Evolutionary conservation across 768 basidiomycete species (phyloP).

Genomic region (Pilatotrama ljubarskyi): DNA sequence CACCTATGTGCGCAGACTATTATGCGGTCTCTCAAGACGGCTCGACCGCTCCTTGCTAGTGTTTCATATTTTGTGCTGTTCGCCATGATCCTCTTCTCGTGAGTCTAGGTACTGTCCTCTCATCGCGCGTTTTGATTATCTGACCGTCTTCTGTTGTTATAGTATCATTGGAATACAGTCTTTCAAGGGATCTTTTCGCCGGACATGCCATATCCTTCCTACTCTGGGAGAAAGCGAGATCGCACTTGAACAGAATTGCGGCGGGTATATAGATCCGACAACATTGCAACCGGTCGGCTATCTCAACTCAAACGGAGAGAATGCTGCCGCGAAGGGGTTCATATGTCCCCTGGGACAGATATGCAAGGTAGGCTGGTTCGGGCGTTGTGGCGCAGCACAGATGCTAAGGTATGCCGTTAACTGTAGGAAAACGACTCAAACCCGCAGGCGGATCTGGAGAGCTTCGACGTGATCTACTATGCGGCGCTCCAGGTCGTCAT

Average conservation of each 20-base stretch:
- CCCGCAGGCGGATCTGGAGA: conserved; percentile 63
- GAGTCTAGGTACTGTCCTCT: conserved; percentile 30
- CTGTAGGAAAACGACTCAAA: conserved; percentile 58
- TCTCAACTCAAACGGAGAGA: conserved; percentile 39
- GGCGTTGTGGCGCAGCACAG: too few species aligned
- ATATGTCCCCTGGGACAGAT: conserved; percentile 86
- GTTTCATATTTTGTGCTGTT: conserved; percentile 93
- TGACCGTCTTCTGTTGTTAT: not conserved
- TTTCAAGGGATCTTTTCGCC: conserved; percentile 82
- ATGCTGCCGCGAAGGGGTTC: conserved; percentile 66
- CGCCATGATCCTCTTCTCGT: conserved; percentile 88
- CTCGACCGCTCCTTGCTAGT: conserved; percentile 83
- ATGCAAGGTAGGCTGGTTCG: conserved; percentile 57
- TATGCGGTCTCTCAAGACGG: conserved; percentile 88
- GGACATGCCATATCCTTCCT: conserved; percentile 58
- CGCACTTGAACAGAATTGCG: conserved; percentile 65
- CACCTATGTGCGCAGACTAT: conserved; percentile 57
- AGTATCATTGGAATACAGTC: conserved; percentile 94
- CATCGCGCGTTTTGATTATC: not conserved
- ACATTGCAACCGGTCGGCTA: conserved; percentile 50
- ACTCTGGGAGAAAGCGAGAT: conserved; percentile 53
- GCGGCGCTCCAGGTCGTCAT: conserved; percentile 83
- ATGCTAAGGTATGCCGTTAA: not conserved
- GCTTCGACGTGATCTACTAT: conserved; percentile 87
- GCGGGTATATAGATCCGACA: conserved; percentile 70